Evolutionary conservation across 495 filamentous ascomycete genomes (phyloP).

Genomic region (Chaetomium tenue): DNA sequence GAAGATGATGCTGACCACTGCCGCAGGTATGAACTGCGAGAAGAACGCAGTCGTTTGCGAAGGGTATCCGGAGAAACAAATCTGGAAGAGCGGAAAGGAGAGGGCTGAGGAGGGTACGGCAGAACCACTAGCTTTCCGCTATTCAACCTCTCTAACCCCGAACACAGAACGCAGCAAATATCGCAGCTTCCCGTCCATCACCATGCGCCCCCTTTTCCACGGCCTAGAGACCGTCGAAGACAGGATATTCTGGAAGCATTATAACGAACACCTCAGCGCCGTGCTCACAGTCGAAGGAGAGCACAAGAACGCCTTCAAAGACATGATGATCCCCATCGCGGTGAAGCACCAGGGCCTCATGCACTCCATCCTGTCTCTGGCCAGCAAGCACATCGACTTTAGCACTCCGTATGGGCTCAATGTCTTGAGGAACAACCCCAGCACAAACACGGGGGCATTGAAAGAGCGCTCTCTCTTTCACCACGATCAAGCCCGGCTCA

Average conservation of each 20-base stretch:
- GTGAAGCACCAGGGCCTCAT: constrained; percentile 80
- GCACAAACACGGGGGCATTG: constrained; percentile 44
- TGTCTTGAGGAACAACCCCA: constrained; percentile 45
- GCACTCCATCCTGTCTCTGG: constrained; percentile 87
- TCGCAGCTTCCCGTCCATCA: constrained; percentile 54
- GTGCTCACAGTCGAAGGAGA: constrained; percentile 83
- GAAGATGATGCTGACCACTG: constrained; percentile 26
- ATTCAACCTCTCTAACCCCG: constrained; percentile 29
- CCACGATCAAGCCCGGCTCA: constrained; percentile 59
- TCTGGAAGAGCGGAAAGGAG: constrained; percentile 83
- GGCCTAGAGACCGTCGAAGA: constrained; percentile 85
- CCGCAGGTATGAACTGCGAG: constrained; percentile 78
- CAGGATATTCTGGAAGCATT: constrained; percentile 81
- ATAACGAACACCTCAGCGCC: constrained; percentile 73
- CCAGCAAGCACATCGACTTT: constrained; percentile 74
- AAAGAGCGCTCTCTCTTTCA: constrained; percentile 54
- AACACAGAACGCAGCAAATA: constrained; percentile 45
- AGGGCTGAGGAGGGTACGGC: constrained; percentile 67
- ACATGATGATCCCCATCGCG: constrained; percentile 83
- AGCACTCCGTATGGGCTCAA: constrained; percentile 49
- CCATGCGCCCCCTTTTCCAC: constrained; percentile 75
- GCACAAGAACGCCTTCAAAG: constrained; percentile 84
- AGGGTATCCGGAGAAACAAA: constrained; percentile 83
- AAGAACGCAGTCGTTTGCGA: constrained; percentile 93
- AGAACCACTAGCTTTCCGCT: background rate